Evolutionary conservation across 75 land plant species (phyloP), one percentile per base, ranked within the genome.

Genomic region (Selaginella moellendorffii): DNA sequence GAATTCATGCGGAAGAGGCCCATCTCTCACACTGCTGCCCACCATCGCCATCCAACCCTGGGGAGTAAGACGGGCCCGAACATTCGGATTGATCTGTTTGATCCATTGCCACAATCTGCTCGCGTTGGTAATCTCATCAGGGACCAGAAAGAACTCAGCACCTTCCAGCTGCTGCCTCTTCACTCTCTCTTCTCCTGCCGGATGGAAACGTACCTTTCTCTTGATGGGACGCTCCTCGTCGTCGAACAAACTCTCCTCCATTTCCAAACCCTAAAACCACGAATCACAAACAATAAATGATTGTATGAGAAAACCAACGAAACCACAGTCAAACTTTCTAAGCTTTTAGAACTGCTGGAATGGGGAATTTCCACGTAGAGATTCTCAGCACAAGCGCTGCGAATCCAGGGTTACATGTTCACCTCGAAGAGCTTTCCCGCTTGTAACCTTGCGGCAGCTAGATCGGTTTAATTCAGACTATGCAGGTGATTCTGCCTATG

Each of bases 81-180:
- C 46, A 36, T 36, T 36, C 46, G 46, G 46, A 36, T 36, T 36
- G 46, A 36, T 36, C 46, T 36, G 46, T 36, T 36, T 36, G 46
- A 36, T 36, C 46, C 46, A 36, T 36, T 36, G 46, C 46, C 46
- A 36, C 46, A 36, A 36, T 36, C 46, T 36, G 46, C 46, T 14
- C 46, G 46, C 46, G 46, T 14, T 36, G 46, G 46, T 36, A 36
- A 36, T 36, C 46, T 36, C n/a, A n/a, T 36, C 46, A 36, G 46
- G 46, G 14, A 36, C 46, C 46, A 36, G 10, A 36, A 36, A 36
- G 46, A 36, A 36, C 46, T 36, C 46, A 36, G 46, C 46, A 36
- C 46, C 46, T 36, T 36, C 46, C 46, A 36, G 46, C 46, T 36
- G 46, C 46, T 36, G 46, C 46, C 46, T 36, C 46, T 36, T 36